Evolutionary conservation across 805 yeast species (phyloP).

Genomic region (Metschnikowia cerradonensis): DNA sequence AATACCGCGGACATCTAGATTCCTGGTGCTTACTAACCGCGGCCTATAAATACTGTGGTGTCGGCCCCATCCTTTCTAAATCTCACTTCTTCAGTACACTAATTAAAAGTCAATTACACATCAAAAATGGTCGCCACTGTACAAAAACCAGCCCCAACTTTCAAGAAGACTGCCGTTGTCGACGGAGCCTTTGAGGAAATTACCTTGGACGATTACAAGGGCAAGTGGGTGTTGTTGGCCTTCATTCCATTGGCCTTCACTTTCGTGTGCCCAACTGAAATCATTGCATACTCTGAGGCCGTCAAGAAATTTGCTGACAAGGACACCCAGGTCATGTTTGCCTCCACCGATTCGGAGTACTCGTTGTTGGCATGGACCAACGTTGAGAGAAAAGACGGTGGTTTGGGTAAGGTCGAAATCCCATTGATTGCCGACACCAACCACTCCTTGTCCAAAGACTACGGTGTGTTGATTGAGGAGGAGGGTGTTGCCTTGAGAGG

Average conservation of each 20-base stretch:
- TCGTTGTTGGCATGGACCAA: slow-evolving; percentile 98
- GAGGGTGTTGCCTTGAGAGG: slow-evolving; percentile 98
- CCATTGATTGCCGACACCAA: slow-evolving; percentile 96
- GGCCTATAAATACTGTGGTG: slow-evolving; percentile 13
- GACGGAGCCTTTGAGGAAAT: slow-evolving; percentile 96
- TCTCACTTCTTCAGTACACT: neutral
- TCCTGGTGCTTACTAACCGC: slow-evolving; percentile 13
- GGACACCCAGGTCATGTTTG: slow-evolving; percentile 86
- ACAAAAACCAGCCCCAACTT: slow-evolving; percentile 94
- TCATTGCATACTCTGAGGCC: slow-evolving; percentile 97
- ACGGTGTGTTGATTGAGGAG: slow-evolving; percentile 96
- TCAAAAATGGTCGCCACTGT: slow-evolving; percentile 76
- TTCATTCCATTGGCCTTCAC: slow-evolving; percentile 99
- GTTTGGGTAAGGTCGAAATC: slow-evolving; percentile 90
- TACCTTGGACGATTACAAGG: slow-evolving; percentile 91
- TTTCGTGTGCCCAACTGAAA: slow-evolving; percentile 98
- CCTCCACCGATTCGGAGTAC: slow-evolving; percentile 98
- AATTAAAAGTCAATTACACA: neutral
- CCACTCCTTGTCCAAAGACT: slow-evolving; percentile 91
- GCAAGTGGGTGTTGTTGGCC: slow-evolving; percentile 96
- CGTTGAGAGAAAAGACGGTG: slow-evolving; percentile 94
- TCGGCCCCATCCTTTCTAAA: neutral
- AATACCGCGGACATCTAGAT: slow-evolving; percentile 18
- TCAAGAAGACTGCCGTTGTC: slow-evolving; percentile 95
- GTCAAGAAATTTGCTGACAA: slow-evolving; percentile 82